Conservation (phyloP, 2,329 filamentous ascomycete genomes). For the Hymenotorrendiella dingleyae region DNA sequence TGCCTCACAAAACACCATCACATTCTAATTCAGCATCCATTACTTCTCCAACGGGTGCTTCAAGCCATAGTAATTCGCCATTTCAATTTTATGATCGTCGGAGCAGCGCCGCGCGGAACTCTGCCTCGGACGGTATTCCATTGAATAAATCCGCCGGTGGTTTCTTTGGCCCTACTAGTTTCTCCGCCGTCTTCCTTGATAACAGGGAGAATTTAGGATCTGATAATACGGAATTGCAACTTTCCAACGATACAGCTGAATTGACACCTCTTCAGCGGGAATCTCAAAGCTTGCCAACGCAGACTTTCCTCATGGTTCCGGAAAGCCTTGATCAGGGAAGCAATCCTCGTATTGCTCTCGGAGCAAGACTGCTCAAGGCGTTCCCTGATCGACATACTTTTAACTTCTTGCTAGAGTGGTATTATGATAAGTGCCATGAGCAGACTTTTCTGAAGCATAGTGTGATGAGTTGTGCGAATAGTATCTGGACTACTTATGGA, state of each 20-base stretch:
- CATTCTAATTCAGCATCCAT: conserved; percentile 2
- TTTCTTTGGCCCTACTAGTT: conserved; percentile 28
- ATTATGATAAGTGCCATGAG: conserved; percentile 16
- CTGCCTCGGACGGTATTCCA: background rate
- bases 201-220: conserved; percentile 21
- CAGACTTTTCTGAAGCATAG: conserved; percentile 14
- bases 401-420: conserved; percentile 23
- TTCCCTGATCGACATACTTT: conserved; percentile 25
- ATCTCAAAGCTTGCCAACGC: conserved; percentile 21
- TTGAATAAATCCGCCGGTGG: conserved; percentile 14
- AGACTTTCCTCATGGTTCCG: conserved; percentile 26
- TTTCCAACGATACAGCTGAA: conserved; percentile 22
- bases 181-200: conserved; percentile 29
- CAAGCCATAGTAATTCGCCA: too few relatives aligned
- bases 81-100: background rate
- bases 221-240: conserved; percentile 19
- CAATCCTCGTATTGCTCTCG: conserved; percentile 23
- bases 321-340: conserved; percentile 12
- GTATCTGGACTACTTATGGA: conserved; percentile 22
- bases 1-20: conserved; percentile 3
- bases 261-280: conserved; percentile 11
- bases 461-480: conserved; percentile 14
- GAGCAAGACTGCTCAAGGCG: conserved; percentile 22
- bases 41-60: background rate
- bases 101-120: background rate